These are phyloP conservation scores for Paecilomyces fulvus DNA, from an alignment of 2,329 filamentous ascomycete species.

Conservation along the genomic window DNA sequence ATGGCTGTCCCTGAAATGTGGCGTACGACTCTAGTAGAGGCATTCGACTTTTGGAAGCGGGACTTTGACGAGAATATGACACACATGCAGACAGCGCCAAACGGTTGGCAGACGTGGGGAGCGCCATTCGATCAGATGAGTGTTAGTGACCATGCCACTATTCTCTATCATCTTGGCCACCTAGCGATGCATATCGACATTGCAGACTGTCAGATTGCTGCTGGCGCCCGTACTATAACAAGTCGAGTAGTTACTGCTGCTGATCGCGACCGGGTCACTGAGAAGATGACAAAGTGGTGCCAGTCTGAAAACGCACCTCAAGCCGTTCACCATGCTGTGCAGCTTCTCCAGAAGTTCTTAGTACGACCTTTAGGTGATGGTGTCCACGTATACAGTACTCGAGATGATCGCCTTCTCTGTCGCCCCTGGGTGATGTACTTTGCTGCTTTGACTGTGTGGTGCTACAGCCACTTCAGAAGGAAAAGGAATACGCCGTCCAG, in stretches of 20 bases:
- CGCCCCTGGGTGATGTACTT: constrained; percentile 95
- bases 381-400: constrained; percentile 59
- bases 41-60: constrained; percentile 88
- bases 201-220: constrained; percentile 92
- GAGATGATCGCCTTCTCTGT: constrained; percentile 83
- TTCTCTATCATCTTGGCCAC: constrained; percentile 86
- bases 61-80: constrained; percentile 79
- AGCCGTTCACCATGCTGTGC: constrained; percentile 83
- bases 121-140: constrained; percentile 3
- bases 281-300: constrained; percentile 82
- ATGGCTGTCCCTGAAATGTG: constrained; percentile 85
- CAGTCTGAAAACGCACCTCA: constrained; percentile 46
- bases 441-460: constrained; percentile 86
- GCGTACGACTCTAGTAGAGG: constrained; percentile 73
- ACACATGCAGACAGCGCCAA: constrained; percentile 30
- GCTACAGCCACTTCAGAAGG: constrained; percentile 84
- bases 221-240: constrained; percentile 73
- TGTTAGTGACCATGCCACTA: constrained; percentile 44
- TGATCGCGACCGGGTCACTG: constrained; percentile 70
- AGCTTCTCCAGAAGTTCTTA: constrained; percentile 81
- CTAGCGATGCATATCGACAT: constrained; percentile 98
- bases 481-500: constrained; percentile 52
- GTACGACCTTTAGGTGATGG: constrained; percentile 64
- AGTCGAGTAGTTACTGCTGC: constrained; percentile 75
- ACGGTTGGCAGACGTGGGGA: constrained; percentile 5